These are phyloP conservation scores for Monascus ruber DNA, from an alignment of 2,329 filamentous ascomycete genomes.

Conservation along the genomic window DNA sequence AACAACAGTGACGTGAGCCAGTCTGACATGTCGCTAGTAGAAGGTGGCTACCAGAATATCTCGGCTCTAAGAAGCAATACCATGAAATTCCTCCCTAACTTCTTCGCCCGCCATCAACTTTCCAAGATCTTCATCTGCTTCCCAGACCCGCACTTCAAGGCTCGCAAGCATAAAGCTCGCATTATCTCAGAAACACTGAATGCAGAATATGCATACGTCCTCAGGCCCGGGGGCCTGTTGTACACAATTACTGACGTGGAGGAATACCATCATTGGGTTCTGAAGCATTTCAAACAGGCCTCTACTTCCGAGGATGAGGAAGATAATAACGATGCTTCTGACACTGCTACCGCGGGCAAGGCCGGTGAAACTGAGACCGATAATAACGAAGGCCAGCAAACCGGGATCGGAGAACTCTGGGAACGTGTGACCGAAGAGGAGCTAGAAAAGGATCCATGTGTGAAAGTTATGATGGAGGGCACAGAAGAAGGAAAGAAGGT, in stretches of 20 bases:
- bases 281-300: constrained; percentile 62
- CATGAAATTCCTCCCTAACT: constrained; percentile 99
- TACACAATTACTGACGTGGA: constrained; percentile 98
- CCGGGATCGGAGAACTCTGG: constrained; percentile 54
- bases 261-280: constrained; percentile 89
- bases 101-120: constrained; percentile 73
- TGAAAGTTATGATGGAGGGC: constrained; percentile 56
- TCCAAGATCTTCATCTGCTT: constrained; percentile 95
- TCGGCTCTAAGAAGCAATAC: constrained; percentile 84
- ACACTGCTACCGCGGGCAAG: background rate
- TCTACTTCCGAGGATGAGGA: constrained; percentile 30
- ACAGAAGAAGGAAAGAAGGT: constrained; percentile 99
- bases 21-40: constrained; percentile 10
- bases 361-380: constrained; percentile 34
- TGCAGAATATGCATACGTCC: constrained; percentile 83
- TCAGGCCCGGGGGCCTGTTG: constrained; percentile 71
- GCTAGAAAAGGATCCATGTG: constrained; percentile 47
- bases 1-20: constrained; percentile 1
- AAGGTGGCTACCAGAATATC: constrained; percentile 65
- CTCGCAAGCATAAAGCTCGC: constrained; percentile 89
- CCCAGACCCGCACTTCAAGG: constrained; percentile 96
- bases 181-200: constrained; percentile 84
- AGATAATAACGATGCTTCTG: background rate
- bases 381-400: constrained; percentile 57
- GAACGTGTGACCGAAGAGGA: constrained; percentile 53